Evolutionary conservation across 2,329 filamentous ascomycete species (phyloP).

Genomic region (Sclerotinia trifoliorum): DNA sequence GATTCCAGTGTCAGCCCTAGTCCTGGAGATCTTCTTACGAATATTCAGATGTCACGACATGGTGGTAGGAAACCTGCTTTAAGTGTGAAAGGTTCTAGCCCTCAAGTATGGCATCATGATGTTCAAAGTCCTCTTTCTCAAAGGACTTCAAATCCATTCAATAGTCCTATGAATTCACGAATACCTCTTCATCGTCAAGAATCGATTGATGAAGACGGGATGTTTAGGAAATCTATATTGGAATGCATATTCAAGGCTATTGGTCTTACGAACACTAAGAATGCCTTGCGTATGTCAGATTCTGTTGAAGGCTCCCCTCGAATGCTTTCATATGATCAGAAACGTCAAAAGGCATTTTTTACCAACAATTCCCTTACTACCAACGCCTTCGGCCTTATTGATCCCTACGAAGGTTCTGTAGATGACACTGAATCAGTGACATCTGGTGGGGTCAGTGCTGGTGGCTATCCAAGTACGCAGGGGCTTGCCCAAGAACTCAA

Average conservation of each 20-base stretch:
- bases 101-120: conserved; percentile 39
- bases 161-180: conserved; percentile 48
- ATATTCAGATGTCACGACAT: conserved; percentile 67
- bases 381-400: conserved; percentile 88
- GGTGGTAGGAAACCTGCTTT: conserved; percentile 47
- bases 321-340: conserved; percentile 79
- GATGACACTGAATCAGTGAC: conserved; percentile 88
- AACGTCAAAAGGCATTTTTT: conserved; percentile 75
- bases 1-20: conserved; percentile 49
- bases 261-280: conserved; percentile 70
- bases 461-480: conserved; percentile 60
- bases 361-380: conserved; percentile 70
- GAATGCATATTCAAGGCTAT: conserved; percentile 96
- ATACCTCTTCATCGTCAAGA: conserved; percentile 68
- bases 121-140: conserved; percentile 43
- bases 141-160: conserved; percentile 56
- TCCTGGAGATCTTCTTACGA: conserved; percentile 77
- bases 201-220: conserved; percentile 78
- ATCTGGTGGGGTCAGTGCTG: conserved; percentile 63
- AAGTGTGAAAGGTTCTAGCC: conserved; percentile 26
- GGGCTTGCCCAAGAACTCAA: conserved; percentile 74
- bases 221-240: conserved; percentile 86
- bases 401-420: conserved; percentile 70
- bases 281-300: conserved; percentile 62
- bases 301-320: conserved; percentile 85